Evolutionary conservation across 345 rosid genomes (phyloP).

Genomic region (Salix arbutifolia): DNA sequence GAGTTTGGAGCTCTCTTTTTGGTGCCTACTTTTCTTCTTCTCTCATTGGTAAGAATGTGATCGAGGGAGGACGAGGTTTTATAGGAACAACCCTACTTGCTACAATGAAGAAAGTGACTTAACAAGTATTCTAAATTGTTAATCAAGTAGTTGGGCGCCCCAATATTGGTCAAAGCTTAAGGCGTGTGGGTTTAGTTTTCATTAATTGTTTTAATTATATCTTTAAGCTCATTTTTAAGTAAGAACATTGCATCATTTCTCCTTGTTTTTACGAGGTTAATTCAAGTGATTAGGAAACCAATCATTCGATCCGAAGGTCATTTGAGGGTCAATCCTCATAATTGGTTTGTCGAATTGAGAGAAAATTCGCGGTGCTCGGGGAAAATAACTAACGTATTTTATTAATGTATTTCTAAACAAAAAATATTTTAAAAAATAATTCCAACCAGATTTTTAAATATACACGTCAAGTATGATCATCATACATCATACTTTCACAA

Average conservation of each 20-base stretch:
- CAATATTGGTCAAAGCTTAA: background rate
- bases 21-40: background rate
- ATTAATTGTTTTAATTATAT: background rate
- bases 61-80: constrained; percentile 15
- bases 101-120: constrained; percentile 14
- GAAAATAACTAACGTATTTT: too few relatives aligned
- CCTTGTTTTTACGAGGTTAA: background rate
- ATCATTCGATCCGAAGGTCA: too few relatives aligned
- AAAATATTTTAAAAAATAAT: too few relatives aligned
- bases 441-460: too few relatives aligned
- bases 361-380: too few relatives aligned
- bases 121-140: background rate
- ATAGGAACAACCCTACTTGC: constrained; percentile 23
- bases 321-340: too few relatives aligned
- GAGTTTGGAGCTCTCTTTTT: background rate
- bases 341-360: too few relatives aligned
- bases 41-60: constrained; percentile 4
- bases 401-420: too few relatives aligned
- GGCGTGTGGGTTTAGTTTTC: background rate
- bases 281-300: background rate
- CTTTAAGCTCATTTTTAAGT: background rate
- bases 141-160: background rate
- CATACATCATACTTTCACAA: too few relatives aligned
- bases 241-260: background rate
- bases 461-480: too few relatives aligned